These are phyloP conservation scores for Globisporangium irregulare DNA, from an alignment of 352 stramenopile genomes.

Conservation along the genomic window DNA sequence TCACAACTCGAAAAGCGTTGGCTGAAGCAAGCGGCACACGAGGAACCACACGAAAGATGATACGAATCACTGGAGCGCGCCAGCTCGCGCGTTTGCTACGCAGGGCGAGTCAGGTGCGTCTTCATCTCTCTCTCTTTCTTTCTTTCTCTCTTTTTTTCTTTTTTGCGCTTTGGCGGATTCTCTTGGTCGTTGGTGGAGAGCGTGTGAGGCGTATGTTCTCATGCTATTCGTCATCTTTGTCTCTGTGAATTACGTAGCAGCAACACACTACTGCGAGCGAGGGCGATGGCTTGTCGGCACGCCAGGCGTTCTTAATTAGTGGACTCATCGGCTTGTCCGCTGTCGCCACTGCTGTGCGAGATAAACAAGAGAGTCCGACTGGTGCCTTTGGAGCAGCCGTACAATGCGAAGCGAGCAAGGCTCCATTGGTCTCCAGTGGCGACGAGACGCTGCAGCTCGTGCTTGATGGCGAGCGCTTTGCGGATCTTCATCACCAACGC, in stretches of 20 bases:
- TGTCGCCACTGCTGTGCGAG: background rate
- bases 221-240: background rate
- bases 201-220: background rate
- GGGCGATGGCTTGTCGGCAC: background rate
- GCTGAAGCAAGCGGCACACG: background rate
- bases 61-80: background rate
- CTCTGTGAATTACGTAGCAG: background rate
- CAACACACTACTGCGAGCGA: background rate
- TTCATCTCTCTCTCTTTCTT: background rate
- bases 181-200: background rate
- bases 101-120: background rate
- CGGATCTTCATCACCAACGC: conserved; percentile 20
- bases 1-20: background rate
- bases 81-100: background rate
- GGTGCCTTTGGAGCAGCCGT: background rate
- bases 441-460: background rate
- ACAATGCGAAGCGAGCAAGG: background rate
- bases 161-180: background rate
- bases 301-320: background rate
- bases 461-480: conserved; percentile 46
- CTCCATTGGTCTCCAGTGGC: background rate
- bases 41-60: background rate
- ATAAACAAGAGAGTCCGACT: background rate
- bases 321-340: background rate
- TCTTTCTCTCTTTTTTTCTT: too few relatives aligned